phyloP scores from a whole-genome alignment of 306 rosid species.

The Ormosia emarginata region DNA sequence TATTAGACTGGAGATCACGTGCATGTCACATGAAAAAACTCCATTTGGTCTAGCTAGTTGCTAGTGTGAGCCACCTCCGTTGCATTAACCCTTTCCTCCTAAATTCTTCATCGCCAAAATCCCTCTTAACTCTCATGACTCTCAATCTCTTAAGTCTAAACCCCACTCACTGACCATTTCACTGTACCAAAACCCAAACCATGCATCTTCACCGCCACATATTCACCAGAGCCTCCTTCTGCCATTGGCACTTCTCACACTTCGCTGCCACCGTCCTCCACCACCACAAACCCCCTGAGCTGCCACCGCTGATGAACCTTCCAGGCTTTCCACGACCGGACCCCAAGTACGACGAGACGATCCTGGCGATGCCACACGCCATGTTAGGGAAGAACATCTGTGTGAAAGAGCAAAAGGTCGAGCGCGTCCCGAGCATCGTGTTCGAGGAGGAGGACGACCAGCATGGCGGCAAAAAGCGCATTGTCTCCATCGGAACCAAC shows the following conservation, averaged over 20 bases:
- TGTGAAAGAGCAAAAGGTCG: constrained; percentile 71
- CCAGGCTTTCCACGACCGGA: constrained; percentile 61
- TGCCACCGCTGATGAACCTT: constrained; percentile 29
- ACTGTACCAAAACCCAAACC: no score
- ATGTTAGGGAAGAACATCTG: constrained; percentile 63
- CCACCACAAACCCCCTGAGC: constrained; percentile 28
- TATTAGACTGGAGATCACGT: no score
- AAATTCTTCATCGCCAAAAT: no score
- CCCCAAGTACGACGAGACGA: constrained; percentile 73
- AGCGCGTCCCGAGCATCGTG: constrained; percentile 78
- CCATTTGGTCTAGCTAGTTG: no score
- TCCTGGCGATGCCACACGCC: constrained; percentile 65
- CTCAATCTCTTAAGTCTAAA: no score
- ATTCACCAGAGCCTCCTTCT: constrained; percentile 28
- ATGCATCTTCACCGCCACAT: no score
- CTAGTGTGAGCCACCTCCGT: no score
- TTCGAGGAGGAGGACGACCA: constrained; percentile 88
- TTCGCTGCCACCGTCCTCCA: constrained; percentile 30
- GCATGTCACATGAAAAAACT: no score
- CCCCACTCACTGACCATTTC: no score
- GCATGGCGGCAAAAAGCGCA: constrained; percentile 90
- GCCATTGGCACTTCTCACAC: constrained; percentile 43
- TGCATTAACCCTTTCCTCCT: no score
- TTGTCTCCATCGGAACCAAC: constrained; percentile 65
- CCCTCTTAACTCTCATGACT: no score